Evolutionary conservation across 2,329 filamentous ascomycete species (phyloP).

Genomic region (Ilyonectria robusta): DNA sequence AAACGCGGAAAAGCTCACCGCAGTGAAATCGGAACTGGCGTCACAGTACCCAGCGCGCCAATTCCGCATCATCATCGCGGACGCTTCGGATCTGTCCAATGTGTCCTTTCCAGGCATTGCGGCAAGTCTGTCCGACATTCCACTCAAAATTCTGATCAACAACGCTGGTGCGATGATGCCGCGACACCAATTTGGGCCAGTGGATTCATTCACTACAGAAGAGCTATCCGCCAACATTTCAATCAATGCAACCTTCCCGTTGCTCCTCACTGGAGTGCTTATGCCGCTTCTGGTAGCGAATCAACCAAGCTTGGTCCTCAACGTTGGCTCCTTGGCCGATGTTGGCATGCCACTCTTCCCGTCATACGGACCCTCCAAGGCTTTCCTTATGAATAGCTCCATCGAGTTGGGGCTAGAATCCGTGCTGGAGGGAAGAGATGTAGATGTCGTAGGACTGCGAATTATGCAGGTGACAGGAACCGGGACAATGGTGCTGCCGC

Average conservation of each 20-base stretch:
- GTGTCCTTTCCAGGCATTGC: slow-evolving; percentile 1
- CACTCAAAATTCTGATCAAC: slow-evolving; percentile 52
- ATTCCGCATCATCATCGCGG: slow-evolving; percentile 50
- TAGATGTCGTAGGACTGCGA: slow-evolving; percentile 10
- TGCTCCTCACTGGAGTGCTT: slow-evolving; percentile 7
- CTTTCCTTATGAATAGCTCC: slow-evolving; percentile 8
- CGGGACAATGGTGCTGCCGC: background rate
- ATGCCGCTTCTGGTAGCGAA: background rate
- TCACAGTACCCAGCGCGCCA: slow-evolving; percentile 38
- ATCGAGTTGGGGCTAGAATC: slow-evolving; percentile 1
- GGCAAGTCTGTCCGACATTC: background rate
- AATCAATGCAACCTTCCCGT: slow-evolving; percentile 1
- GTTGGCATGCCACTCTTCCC: slow-evolving; percentile 10
- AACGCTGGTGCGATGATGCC: slow-evolving; percentile 47
- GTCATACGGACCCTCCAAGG: slow-evolving; percentile 11
- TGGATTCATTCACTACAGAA: slow-evolving; percentile 7
- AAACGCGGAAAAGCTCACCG: slow-evolving; percentile 47
- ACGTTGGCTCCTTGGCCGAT: slow-evolving; percentile 11
- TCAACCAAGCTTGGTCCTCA: slow-evolving; percentile 15
- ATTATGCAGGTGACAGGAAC: slow-evolving; percentile 11
- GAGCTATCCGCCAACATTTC: slow-evolving; percentile 12
- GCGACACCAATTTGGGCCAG: slow-evolving; percentile 5
- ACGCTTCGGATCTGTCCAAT: slow-evolving; percentile 34
- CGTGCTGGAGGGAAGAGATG: slow-evolving; percentile 6
- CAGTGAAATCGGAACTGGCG: slow-evolving; percentile 45